Evolutionary conservation across 2,329 filamentous ascomycete species (phyloP).

Genomic region (Xylaria sp.): DNA sequence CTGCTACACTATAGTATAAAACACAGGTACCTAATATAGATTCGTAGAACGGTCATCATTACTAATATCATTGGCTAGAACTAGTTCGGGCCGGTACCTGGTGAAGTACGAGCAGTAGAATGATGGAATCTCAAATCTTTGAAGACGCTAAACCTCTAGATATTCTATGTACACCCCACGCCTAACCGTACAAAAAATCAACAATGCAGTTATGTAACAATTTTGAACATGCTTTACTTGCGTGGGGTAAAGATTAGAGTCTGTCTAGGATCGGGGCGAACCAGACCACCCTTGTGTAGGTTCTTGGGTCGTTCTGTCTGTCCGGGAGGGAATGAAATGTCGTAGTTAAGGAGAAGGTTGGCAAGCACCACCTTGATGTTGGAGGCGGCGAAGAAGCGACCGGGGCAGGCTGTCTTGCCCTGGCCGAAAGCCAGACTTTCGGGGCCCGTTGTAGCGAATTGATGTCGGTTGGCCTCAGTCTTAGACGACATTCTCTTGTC

Average conservation of each 20-base stretch:
- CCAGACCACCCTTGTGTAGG: slow-evolving; percentile 38
- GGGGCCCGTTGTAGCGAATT: slow-evolving; percentile 38
- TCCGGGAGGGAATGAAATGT: slow-evolving; percentile 38
- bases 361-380: slow-evolving; percentile 40
- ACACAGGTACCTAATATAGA: too few relatives aligned
- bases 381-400: slow-evolving; percentile 39
- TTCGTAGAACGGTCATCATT: slow-evolving; percentile 1
- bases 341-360: slow-evolving; percentile 36
- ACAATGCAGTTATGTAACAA: slow-evolving; percentile 32
- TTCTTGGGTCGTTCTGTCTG: slow-evolving; percentile 40
- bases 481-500: slow-evolving; percentile 39
- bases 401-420: slow-evolving; percentile 40
- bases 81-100: not conserved
- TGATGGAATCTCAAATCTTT: slow-evolving; percentile 28
- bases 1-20: not conserved
- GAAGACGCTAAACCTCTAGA: slow-evolving; percentile 34
- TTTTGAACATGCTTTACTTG: slow-evolving; percentile 21
- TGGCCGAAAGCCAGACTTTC: slow-evolving; percentile 39
- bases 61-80: slow-evolving; percentile 9
- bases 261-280: slow-evolving; percentile 38
- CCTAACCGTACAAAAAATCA: slow-evolving; percentile 20
- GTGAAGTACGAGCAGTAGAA: not conserved
- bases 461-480: slow-evolving; percentile 38
- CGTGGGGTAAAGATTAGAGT: slow-evolving; percentile 37
- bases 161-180: slow-evolving; percentile 28